Percentiles rank a stretch among this genome's conserved stretches.
Conservation (phyloP, 2,329 filamentous ascomycete species). For the Aspergillus candidus region DNA sequence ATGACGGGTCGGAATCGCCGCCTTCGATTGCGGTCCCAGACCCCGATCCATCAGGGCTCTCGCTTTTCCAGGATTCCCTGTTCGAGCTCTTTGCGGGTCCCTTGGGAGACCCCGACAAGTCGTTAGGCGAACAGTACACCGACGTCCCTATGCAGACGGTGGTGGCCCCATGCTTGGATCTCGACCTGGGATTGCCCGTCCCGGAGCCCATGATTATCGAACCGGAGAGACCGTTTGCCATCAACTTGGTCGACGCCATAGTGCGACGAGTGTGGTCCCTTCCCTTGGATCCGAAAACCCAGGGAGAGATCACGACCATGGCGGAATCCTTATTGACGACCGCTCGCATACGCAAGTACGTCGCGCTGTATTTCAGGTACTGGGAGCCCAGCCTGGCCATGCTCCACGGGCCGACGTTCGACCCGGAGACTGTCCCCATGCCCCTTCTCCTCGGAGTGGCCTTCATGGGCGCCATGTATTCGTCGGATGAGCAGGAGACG, state of each 20-base stretch:
- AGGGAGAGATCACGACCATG: conserved; percentile 35
- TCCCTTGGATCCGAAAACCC: conserved; percentile 31
- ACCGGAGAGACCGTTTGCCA: conserved; percentile 33
- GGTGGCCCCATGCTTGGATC: conserved; percentile 15
- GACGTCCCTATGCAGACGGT: conserved; percentile 16
- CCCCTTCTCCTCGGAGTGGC: conserved; percentile 37
- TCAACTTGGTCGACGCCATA: conserved; percentile 37
- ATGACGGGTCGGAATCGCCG: conserved; percentile 11
- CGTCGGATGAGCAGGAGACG: conserved; percentile 33
- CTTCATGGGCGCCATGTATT: conserved; percentile 44
- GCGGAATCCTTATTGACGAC: conserved; percentile 38
- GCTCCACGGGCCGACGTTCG: conserved; percentile 39
- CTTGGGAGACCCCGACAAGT: conserved; percentile 24
- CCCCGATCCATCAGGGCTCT: conserved; percentile 19
- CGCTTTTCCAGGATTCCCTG: conserved; percentile 33
- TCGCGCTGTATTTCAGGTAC: conserved; percentile 39
- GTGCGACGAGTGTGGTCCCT: conserved; percentile 34
- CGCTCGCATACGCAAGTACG: conserved; percentile 36
- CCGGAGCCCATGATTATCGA: conserved; percentile 23
- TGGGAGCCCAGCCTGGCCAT: conserved; percentile 43
- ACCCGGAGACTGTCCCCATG: conserved; percentile 31
- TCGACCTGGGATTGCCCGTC: conserved; percentile 13
- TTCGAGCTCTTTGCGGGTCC: conserved; percentile 35
- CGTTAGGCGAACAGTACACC: conserved; percentile 16
- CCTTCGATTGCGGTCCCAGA: conserved; percentile 15